These are phyloP conservation scores for Taiozyma sp. DNA, from an alignment of 1,139 yeast genomes.

Conservation along the genomic window DNA sequence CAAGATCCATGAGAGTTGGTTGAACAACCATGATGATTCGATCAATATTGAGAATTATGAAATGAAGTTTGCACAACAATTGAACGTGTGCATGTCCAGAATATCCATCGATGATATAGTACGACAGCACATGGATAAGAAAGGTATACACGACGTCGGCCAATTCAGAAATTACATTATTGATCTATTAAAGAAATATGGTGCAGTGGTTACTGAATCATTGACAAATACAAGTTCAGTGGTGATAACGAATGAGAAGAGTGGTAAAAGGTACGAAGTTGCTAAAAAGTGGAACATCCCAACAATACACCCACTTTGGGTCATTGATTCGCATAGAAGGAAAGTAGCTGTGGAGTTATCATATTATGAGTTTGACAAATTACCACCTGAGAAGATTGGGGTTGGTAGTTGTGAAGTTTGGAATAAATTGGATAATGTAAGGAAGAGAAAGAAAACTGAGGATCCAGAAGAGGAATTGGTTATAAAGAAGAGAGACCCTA, in stretches of 20 bases:
- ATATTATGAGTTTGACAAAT: constrained; percentile 38
- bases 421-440: constrained; percentile 31
- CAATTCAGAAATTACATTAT: constrained; percentile 30
- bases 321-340: constrained; percentile 57
- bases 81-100: constrained; percentile 51
- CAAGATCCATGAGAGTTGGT: constrained; percentile 48
- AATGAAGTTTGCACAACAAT: constrained; percentile 43
- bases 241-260: constrained; percentile 46
- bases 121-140: constrained; percentile 4
- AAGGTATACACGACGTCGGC: constrained; percentile 5
- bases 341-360: constrained; percentile 53
- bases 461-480: constrained; percentile 18
- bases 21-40: constrained; percentile 33
- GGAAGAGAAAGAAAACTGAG: constrained; percentile 13
- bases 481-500: constrained; percentile 25
- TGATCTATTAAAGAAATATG: constrained; percentile 39
- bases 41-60: constrained; percentile 24
- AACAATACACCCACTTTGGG: constrained; percentile 73
- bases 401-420: constrained; percentile 46
- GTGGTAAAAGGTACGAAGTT: constrained; percentile 59
- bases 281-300: constrained; percentile 69
- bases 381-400: constrained; percentile 11
- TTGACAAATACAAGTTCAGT: constrained; percentile 48
- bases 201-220: constrained; percentile 58
- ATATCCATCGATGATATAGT: constrained; percentile 29